Evolutionary conservation across 305 asterid genomes (phyloP), one percentile per base, ranked within the genome.

Genomic region (Stenogyne calaminthoides): DNA sequence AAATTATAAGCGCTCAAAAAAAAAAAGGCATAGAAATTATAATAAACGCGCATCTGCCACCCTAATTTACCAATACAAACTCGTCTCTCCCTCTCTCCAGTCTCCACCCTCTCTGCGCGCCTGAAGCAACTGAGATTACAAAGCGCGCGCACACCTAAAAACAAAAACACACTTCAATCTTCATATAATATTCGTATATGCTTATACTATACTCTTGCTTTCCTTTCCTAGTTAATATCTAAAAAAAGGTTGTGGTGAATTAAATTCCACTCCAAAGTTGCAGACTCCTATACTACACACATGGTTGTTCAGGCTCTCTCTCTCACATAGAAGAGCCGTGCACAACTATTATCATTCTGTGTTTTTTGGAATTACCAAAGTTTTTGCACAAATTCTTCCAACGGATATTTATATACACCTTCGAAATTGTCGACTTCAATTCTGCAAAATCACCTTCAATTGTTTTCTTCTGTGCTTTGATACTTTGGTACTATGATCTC

Each of bases 401-500:
- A 36, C 63, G 34, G 16, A 29, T 69, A 61, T 57, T 25, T 25
- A 14, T 9, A 49, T 12, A 20, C 10, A 4, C 15, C 59, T 11
- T 59, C 56, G 69, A 40, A 37, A 63, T 64, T 67, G 61, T 68
- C 72, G 60, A 37, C 82, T 52, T 61, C 27, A 19, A 62, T 69
- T 34, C 2, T 18, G 70, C 66, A 70, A 52, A 39, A 39, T 49
- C 44, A 9, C 62, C 34, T 57, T 2, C 56, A 0, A 51, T 12
- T 29, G 18, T 60, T 60, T 77, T 72, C 67, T 52, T 19, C 56
- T 44, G 49, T 42, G 18, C 27, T 69, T 36, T 9, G 9, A 1
- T 11, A 3, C 32, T 27, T 36, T 9, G 47, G 47, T 22, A 76
- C 68, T 3, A 89, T 88, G 93, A 88, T 86, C 63, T 80, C 90